Conservation (phyloP, 768 basidiomycete species). For the Tylopilus sp. region DNA sequence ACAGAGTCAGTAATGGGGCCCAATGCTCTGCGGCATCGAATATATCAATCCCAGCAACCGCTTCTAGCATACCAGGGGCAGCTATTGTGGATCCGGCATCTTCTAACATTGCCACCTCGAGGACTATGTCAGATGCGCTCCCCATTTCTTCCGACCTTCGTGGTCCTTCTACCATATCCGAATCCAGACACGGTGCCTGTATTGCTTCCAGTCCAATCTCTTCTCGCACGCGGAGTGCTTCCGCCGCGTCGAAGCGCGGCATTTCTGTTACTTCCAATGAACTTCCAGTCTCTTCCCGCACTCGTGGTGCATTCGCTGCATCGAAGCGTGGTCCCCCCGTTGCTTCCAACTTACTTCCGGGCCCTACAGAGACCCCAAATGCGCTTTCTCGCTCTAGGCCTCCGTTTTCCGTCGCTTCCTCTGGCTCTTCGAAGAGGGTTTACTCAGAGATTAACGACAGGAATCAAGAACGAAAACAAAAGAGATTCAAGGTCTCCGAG, state of each 20-base stretch:
- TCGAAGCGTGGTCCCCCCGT: too few species aligned
- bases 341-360: not conserved
- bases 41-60: not conserved
- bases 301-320: too few species aligned
- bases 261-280: too few species aligned
- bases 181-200: too few species aligned
- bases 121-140: not conserved
- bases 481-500: not conserved
- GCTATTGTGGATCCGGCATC: not conserved
- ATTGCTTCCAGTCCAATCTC: not conserved
- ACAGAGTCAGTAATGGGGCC: not conserved
- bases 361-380: too few species aligned
- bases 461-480: not conserved
- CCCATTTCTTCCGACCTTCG: too few species aligned
- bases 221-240: not conserved
- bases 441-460: not conserved
- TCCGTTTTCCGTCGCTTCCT: not conserved
- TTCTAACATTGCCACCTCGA: not conserved
- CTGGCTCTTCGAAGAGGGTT: not conserved
- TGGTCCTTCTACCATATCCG: too few species aligned
- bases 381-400: not conserved
- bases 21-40: not conserved
- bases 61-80: not conserved
- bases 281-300: too few species aligned
- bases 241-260: not conserved